Base-by-base conservation (phyloP, 768 basidiomycete species). In the Clitopilus hobsonii region DNA sequence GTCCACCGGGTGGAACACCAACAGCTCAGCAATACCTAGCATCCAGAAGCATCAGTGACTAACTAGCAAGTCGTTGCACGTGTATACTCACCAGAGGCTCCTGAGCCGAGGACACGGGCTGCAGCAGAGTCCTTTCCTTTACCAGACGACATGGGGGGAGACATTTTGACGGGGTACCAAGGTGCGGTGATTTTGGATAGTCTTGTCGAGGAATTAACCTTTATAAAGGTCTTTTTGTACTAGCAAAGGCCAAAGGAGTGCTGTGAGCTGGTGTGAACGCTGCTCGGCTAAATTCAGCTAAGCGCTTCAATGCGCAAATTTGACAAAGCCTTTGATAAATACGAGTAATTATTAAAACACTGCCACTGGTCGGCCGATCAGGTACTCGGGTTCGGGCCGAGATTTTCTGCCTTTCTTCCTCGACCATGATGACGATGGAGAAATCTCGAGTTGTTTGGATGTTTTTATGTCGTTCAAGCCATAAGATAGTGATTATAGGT, bases 1-100 rank as follows among this genome's bases (percentile, higher is more conserved):
- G 73, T 99, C 94, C 22, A 94, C 91, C 18, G 94, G 94, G 68
- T 97, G 94, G 75, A 98, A 97, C 18, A 98, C 84, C 61, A 97
- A 73, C 53, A 99, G 80, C 77, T 99, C 96, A 61, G 95, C 94
- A 64, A 99, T 78, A 66, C 95, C 95, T 96, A 59, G 45, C 22
- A 24, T 27, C 30, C n/a, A n/a, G n/a, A n/a, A n/a, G n/a, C n/a
- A n/a, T n/a, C n/a, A n/a, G n/a, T n/a, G n/a, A n/a, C n/a, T n/a
- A n/a, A n/a, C n/a, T n/a, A n/a, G n/a, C n/a, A n/a, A n/a, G n/a
- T n/a, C n/a, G n/a, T 20, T 55, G 41, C 18, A 24, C 32, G 14
- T 3, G 6, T n/a, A 30, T 16, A 71, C 81, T 61, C 51, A 94
- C 96, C 96, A 61, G 94, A 94, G 54, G 92, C 76, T 57, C 96